A percentile compares a stretch with the other conserved stretches of the same genome.
Evolutionary conservation across 192 early-diverging fungal species (phyloP).

Genomic region (Podila epicladia): DNA sequence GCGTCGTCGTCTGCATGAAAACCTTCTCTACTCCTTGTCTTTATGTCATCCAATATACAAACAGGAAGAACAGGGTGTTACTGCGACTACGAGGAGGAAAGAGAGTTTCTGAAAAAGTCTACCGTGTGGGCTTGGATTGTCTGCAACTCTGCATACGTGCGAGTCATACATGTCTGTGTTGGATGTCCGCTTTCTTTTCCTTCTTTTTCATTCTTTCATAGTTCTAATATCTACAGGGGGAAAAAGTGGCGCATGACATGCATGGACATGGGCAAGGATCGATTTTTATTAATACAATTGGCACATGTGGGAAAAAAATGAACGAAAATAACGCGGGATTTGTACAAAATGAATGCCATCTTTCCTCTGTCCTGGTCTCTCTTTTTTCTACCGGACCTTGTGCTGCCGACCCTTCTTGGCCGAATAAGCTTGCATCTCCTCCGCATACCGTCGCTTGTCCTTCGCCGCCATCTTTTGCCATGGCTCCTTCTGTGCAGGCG

Average conservation of each 20-base stretch:
- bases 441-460: slow-evolving; percentile 78
- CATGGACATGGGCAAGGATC: no score
- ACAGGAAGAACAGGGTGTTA: no score
- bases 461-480: slow-evolving; percentile 64
- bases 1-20: background rate
- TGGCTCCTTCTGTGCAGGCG: slow-evolving; percentile 55
- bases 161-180: background rate
- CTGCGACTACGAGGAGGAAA: no score
- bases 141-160: background rate
- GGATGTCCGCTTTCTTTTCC: background rate
- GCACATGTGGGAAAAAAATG: no score
- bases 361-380: no score
- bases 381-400: slow-evolving; percentile 11
- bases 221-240: no score
- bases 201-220: no score
- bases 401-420: slow-evolving; percentile 26
- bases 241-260: no score
- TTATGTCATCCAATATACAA: background rate
- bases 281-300: no score
- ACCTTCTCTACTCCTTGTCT: background rate
- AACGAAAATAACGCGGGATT: no score
- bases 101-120: slow-evolving; percentile 5
- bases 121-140: background rate
- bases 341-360: no score
- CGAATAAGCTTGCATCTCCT: slow-evolving; percentile 67